Base-by-base conservation (phyloP, 2,329 filamentous ascomycete species). In the Alternaria rosae region DNA sequence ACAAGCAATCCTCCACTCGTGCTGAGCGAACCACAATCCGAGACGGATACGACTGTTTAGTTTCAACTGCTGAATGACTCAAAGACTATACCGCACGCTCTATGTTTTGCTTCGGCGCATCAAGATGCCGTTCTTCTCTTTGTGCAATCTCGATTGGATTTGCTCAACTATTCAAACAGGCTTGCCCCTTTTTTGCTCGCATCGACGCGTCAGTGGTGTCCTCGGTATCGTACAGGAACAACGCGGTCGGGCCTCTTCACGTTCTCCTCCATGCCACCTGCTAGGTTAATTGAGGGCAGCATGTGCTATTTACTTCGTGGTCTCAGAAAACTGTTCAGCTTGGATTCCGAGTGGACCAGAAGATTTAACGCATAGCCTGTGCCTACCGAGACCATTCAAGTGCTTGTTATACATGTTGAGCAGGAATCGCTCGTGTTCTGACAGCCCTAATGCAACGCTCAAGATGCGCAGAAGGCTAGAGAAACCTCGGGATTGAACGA, bases 1-100 rank as follows among this genome's bases (percentile, higher is more conserved):
- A 80, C 77, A 1, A 79, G 80, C 26, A 76, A 81, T 26, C 81
- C 80, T 50, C 75, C 82, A 11, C 70, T 86, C 66, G 81, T 79
- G 41, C 65, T 85, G 32, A 75, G 74, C 42, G 70, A 68, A 44
- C 62, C 72, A 7, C 64, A 69, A 48, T 74, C 72, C 10, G 71
- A 74, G 13, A 23, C 41, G 11, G 26, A 52, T 20, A 17, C 28
- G 6, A 11, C 21, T 25, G 20, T 45, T 58, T 68, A 63, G 44
- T 23, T 38, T 11, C 1, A 8, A 50, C 17, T 43, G 35, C 41
- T 41, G 26, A 1, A 20, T 23, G 6, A 57, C 45, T 63, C 63
- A 13, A 70, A 68, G 32, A 75, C 50, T 4, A 5, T 28, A 28
- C 2, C 15, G 17, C n/a, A 9, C 23, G 6, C 0, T 28, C 6